Percentiles rank a stretch among this genome's conserved stretches.
These are phyloP conservation scores for Brassica carinata DNA, from an alignment of 345 rosid species.

Conservation along the genomic window DNA sequence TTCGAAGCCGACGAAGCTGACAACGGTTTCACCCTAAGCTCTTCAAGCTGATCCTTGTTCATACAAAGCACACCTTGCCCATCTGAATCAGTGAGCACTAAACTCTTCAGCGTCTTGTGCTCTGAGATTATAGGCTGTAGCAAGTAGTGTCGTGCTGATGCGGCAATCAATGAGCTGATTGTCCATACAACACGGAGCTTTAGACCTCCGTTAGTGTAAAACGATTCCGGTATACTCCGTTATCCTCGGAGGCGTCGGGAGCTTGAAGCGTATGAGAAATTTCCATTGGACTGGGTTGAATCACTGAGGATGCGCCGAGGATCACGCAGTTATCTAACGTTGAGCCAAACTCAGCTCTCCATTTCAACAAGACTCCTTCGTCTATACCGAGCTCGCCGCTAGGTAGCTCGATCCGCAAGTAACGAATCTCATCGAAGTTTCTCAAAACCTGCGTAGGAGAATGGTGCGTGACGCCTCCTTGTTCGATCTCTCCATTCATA, in stretches of 20 bases:
- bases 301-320: constrained; percentile 79
- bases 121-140: constrained; percentile 85
- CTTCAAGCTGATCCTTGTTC: constrained; percentile 90
- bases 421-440: constrained; percentile 89
- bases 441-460: constrained; percentile 91
- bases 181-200: constrained; percentile 98
- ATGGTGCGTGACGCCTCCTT: constrained; percentile 85
- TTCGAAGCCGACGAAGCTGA: constrained; percentile 89
- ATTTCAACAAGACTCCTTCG: constrained; percentile 81
- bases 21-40: constrained; percentile 85
- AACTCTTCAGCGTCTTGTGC: constrained; percentile 80
- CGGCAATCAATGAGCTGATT: constrained; percentile 87
- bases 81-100: constrained; percentile 83
- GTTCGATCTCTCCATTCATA: constrained; percentile 69
- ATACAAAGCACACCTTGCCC: constrained; percentile 93
- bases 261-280: constrained; percentile 28
- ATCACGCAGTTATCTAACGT: constrained; percentile 88
- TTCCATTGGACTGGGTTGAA: constrained; percentile 24
- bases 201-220: constrained; percentile 90
- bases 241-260: constrained; percentile 47
- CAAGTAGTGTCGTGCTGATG: constrained; percentile 90
- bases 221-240: constrained; percentile 89
- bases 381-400: constrained; percentile 84
- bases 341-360: constrained; percentile 98
- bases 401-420: constrained; percentile 81